These are phyloP conservation scores for Cladosporium sp. DNA, from an alignment of 2,329 filamentous ascomycete genomes.

Conservation along the genomic window DNA sequence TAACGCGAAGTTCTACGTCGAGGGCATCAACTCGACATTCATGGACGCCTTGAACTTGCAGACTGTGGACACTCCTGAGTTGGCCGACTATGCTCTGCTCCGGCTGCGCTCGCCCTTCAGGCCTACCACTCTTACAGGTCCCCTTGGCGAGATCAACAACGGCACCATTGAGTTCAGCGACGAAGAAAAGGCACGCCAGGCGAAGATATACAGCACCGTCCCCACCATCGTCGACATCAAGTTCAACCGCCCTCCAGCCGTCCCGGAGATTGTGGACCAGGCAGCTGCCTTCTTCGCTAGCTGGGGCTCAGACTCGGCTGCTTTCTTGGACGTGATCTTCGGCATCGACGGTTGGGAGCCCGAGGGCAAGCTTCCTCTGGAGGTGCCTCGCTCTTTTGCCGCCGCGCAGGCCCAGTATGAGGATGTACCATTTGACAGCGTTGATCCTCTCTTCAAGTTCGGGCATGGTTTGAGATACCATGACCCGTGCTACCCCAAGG, in stretches of 20 bases:
- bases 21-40: constrained; percentile 32
- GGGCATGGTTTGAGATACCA: constrained; percentile 34
- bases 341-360: constrained; percentile 34
- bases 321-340: constrained; percentile 43
- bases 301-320: constrained; percentile 38
- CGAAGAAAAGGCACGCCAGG: constrained; percentile 36
- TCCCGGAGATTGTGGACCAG: constrained; percentile 39
- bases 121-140: constrained; percentile 35
- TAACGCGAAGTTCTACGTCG: constrained; percentile 31
- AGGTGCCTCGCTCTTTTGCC: constrained; percentile 42
- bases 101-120: constrained; percentile 33
- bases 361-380: constrained; percentile 43
- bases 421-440: constrained; percentile 37
- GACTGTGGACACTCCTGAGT: constrained; percentile 32
- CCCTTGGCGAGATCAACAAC: constrained; percentile 38
- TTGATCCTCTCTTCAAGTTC: constrained; percentile 32
- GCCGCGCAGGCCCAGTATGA: constrained; percentile 36
- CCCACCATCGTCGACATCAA: constrained; percentile 41
- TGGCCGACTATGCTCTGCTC: constrained; percentile 40
- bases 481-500: too few species aligned
- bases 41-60: constrained; percentile 30
- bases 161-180: constrained; percentile 40
- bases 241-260: constrained; percentile 41
- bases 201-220: constrained; percentile 35
- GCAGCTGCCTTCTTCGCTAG: constrained; percentile 37